Base-by-base conservation (phyloP, 768 basidiomycete species). In the Amylocystis lapponica region DNA sequence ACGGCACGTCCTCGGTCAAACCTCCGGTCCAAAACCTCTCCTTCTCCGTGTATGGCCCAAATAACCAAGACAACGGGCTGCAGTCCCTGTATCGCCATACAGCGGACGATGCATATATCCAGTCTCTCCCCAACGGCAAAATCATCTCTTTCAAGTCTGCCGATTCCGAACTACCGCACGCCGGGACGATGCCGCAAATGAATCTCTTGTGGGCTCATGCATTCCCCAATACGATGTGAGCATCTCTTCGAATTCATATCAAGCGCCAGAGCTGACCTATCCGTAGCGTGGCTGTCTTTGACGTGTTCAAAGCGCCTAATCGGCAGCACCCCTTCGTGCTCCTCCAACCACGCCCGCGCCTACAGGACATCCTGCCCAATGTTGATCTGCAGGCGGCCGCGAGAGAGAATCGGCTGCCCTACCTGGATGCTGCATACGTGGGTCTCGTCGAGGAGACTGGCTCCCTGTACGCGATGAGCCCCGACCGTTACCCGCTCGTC, bases 41-140 rank as follows among this genome's bases (percentile, higher is more conserved):
- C 0, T 96, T 93, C 63, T 95, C 94, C 0, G 79, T 83, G 0
- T 97, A 97, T 61, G 90, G 92, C 0, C 92, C 95, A 5, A 94
- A 94, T 60, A 91, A 86, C 57, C 81, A 85, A 62, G 89, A 94
- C 59, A 78, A 75, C 50, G 66, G 75, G 7, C 55, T 82, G 11
- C 93, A 95, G 57, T 66, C 78, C 4, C 60, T 76, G 9, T 97
- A 95, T 67, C 74, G 72, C 6, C 80, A 74, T 27, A 85, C 88
- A 2, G 79, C 81, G 29, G 92, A 96, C 60, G 75, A 83, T 47
- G 65, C 71, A 21, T 95, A 95, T 62, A 75, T 92, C 33, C 89
- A 93, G 54, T 75, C 85, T 21, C 69, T 87, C 3, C 81, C 88
- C 8, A 83, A 79, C 26, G 92, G 92, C 22, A 77, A 83, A 49